Evolutionary conservation across 2,329 filamentous ascomycete genomes (phyloP).

Genomic region (Fusarium drepaniforme): DNA sequence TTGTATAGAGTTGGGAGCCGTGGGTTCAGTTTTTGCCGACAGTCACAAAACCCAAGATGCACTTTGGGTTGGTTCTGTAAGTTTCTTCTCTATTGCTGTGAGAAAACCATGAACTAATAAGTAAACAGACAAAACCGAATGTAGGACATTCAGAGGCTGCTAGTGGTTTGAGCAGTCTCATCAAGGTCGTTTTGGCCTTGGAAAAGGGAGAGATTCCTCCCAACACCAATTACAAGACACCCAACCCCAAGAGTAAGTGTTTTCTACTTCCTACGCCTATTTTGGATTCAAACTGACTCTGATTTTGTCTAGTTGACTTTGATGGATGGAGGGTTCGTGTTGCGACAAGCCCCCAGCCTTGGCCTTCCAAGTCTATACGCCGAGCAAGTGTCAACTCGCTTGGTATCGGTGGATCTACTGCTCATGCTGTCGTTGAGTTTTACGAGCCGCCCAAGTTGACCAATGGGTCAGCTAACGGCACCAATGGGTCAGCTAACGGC

Average conservation of each 20-base stretch:
- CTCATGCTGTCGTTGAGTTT: slow-evolving; percentile 55
- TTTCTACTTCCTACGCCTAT: no score
- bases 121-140: slow-evolving; percentile 42
- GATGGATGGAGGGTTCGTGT: slow-evolving; percentile 42
- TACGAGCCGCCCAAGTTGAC: slow-evolving; percentile 23
- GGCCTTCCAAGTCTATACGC: slow-evolving; percentile 39
- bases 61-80: slow-evolving; percentile 59
- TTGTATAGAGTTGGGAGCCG: slow-evolving; percentile 47
- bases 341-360: slow-evolving; percentile 33
- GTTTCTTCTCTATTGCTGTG: slow-evolving; percentile 43
- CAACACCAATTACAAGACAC: slow-evolving; percentile 40
- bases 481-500: background rate
- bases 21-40: slow-evolving; percentile 47
- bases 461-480: slow-evolving; percentile 6
- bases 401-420: slow-evolving; percentile 60
- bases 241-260: slow-evolving; percentile 41
- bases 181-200: slow-evolving; percentile 43
- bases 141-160: slow-evolving; percentile 46
- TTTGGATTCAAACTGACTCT: slow-evolving; percentile 6
- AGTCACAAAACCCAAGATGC: slow-evolving; percentile 36
- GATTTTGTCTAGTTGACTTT: slow-evolving; percentile 28
- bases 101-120: slow-evolving; percentile 38
- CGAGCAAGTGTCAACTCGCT: slow-evolving; percentile 49
- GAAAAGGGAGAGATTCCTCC: slow-evolving; percentile 45
- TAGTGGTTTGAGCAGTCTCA: slow-evolving; percentile 44